Evolutionary conservation across 441 rosid species (phyloP).

Genomic region (Croton setiger): DNA sequence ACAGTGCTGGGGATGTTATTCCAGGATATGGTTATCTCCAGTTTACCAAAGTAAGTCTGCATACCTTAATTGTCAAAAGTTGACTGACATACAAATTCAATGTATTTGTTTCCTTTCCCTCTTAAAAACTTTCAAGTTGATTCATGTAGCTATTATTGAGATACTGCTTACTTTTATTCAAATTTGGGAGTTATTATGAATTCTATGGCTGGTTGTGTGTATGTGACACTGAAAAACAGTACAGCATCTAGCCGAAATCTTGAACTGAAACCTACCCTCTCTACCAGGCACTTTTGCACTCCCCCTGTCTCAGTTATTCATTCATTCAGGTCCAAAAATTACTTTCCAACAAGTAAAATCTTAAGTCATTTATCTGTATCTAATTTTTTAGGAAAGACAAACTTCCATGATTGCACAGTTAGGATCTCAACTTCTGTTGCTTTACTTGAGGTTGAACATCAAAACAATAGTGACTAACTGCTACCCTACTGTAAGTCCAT

Average conservation of each 20-base stretch:
- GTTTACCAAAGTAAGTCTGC: constrained; percentile 43
- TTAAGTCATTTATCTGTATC: neutral
- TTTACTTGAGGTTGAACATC: constrained; percentile 54
- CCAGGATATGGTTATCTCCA: constrained; percentile 49
- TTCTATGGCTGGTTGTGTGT: constrained; percentile 1
- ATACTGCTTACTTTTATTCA: neutral
- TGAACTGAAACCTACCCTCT: neutral
- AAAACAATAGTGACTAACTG: constrained; percentile 56
- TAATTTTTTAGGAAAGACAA: constrained; percentile 49
- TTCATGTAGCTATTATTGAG: neutral
- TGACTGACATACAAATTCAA: neutral
- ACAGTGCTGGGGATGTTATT: constrained; percentile 72
- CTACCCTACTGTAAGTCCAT: constrained; percentile 68
- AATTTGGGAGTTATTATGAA: neutral
- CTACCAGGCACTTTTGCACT: neutral
- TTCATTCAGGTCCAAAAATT: neutral
- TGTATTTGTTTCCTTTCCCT: constrained; percentile 3
- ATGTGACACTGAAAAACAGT: neutral
- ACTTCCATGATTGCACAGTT: constrained; percentile 54
- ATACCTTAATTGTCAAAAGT: neutral
- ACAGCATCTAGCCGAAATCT: neutral
- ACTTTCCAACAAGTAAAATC: neutral
- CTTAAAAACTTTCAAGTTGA: neutral
- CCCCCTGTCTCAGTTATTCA: neutral
- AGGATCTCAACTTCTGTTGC: constrained; percentile 64